Base-by-base conservation (phyloP, 169 alveolate species). In the Plasmodium knowlesi region DNA sequence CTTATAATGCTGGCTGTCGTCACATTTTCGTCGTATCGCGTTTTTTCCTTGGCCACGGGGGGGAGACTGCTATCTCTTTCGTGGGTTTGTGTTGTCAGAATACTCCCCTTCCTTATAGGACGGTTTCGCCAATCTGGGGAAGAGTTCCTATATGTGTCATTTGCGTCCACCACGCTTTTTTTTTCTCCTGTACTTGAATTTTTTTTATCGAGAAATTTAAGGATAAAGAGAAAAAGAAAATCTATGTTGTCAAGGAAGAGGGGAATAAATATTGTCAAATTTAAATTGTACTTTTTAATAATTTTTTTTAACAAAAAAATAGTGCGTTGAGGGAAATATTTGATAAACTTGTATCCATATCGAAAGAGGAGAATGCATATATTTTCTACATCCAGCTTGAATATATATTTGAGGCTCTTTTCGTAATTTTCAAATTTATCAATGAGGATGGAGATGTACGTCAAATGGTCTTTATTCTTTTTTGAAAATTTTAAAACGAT, bases 381-480 rank as follows among this genome's bases (percentile, higher is more conserved):
- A 76, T 86, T 86, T 86, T 86, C 86, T 54, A 86, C 85, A 67
- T 86, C 93, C 32, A 86, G 67, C 46, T 74, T 86, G 50, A 86
- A 86, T 37, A 86, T 86, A 76, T 86, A 86, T 86, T 86, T 86
- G 57, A 86, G 70, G 53, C 93, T 74, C 43, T 86, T 86, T 54
- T 86, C 86, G 28, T 86, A 86, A 70, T 86, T 86, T 86, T 86
- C 93, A 76, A 34, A 86, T 74, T 86, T 86, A 28, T 86, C 93
- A 74, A 86, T 86, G n/a, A 86, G 71, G 50, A 86, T 86, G 71
- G 93, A 86, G 6, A 78, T 78, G 25, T 86, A 86, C 9, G 93
- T 86, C 67, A 86, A 57, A 30, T 86, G 93, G 28, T 86, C 93
- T 50, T 86, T 86, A 86, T 86, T 50, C 67, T 74, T 73, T 86